Evolutionary conservation across 2,329 filamentous ascomycete species (phyloP), one percentile per base, ranked within the genome.

Genomic region (Botrytis sinoallii): DNA sequence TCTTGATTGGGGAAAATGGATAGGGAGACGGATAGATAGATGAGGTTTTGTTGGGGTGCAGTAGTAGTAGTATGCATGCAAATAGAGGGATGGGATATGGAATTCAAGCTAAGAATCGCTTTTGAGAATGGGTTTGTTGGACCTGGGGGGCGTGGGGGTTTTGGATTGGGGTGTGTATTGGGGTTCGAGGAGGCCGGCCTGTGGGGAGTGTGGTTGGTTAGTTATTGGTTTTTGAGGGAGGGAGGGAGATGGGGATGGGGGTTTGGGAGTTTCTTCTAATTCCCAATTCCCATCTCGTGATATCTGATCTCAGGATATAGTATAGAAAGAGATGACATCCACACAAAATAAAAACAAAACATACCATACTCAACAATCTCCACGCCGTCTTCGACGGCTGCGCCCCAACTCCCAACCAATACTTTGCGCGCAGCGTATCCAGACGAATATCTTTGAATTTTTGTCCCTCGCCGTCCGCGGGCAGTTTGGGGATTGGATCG

Each of bases 371-470:
- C 78, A 99, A 85, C 79, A 98, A 83, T 81, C 93, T 88, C 95
- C 95, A 97, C 52, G 92, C 93, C 4, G 93, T 91, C 78, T 98
- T 93, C 76, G 92, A 95, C 16, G 96, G 96, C 84, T 99, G 96
- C 73, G 96, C 96, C 1, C 96, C 96, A 5, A 98, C 95, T 82
- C 96, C 96, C 52, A 99, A 87, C 96, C 96, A 99, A 85, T 99
- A 99, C 83, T 92, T 91, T 73, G 95, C 93, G 75, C 96, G 87
- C 77, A 89, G 85, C 12, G 88, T 85, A 83, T 99, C 96, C 22
- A 99, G 87, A 80, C 93, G 91, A 81, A 99, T 93, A 78, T 98
- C 95, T 84, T 99, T 99, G 85, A 92, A 93, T 73, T 93, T 88
- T 74, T 90, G 89, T 29, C 90, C 89, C n/a, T 87, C 87, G 77